Percentiles rank a stretch among this genome's conserved stretches.
These are phyloP conservation scores for Saccharomyces kudriavzevii DNA, from an alignment of 805 yeast species.

Conservation along the genomic window DNA sequence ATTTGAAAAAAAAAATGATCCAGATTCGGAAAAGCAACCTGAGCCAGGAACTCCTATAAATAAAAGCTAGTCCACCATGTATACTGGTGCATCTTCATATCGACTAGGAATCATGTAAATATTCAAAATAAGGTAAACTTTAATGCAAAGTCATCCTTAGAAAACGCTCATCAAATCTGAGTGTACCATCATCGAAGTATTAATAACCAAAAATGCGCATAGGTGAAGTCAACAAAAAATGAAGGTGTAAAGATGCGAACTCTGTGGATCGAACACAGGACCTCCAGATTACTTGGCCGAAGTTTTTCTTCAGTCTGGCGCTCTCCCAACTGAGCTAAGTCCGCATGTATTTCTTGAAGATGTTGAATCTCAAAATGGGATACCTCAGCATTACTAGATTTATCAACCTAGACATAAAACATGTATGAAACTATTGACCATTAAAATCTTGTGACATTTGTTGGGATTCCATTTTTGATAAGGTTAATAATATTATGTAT, in stretches of 20 bases:
- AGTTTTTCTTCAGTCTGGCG: conserved; percentile 34
- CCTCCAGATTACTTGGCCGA: conserved; percentile 44
- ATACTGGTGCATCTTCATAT: not conserved
- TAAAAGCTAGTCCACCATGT: not conserved
- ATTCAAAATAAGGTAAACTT: not conserved
- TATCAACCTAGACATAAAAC: too few relatives aligned
- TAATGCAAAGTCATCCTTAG: not conserved
- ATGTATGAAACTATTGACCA: too few relatives aligned
- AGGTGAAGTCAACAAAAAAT: too few relatives aligned
- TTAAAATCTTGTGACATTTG: too few relatives aligned
- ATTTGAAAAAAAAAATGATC: not conserved
- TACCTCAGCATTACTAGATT: too few relatives aligned
- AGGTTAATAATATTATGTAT: too few relatives aligned
- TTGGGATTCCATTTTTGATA: too few relatives aligned
- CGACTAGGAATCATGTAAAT: not conserved
- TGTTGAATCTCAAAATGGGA: too few relatives aligned
- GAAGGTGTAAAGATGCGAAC: conserved; percentile 36
- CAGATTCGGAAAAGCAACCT: not conserved
- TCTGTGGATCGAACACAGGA: conserved; percentile 85
- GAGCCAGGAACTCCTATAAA: not conserved
- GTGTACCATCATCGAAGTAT: too few relatives aligned
- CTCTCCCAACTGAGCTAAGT: conserved; percentile 40
- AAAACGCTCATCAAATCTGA: too few relatives aligned
- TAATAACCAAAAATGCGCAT: too few relatives aligned
- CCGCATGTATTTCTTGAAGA: conserved; percentile 19